Base-by-base conservation (phyloP, 345 rosid genomes). In the Reutealis trisperma region DNA sequence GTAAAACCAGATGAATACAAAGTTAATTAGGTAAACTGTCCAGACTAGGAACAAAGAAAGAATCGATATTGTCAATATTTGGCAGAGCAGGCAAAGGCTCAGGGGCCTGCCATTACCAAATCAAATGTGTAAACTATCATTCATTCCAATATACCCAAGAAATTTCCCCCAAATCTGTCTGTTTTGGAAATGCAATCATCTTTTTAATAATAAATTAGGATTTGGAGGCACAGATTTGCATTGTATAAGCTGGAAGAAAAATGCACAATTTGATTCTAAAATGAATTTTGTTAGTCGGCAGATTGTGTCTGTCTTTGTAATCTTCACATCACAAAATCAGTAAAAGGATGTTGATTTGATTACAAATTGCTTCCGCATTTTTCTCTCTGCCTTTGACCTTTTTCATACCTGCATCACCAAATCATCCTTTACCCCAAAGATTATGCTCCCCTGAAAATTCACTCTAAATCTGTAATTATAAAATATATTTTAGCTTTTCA, bases 301-400 rank as follows among this genome's bases (percentile, higher is more conserved):
- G 72, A 69, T 69, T 49, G 25, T 69, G 72, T 49, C 41, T 69
- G 34, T 69, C 14, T 64, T 27, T 5, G 6, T n/a, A 63, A 32
- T 59, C 27, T n/a, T 59, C 27, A n/a, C 24, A n/a, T 8, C 13
- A 22, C 5, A 32, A 24, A 64, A 18, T 34, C 11, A 64, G 68
- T 37, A 19, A 12, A 49, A 13, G 0, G 32, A 32, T 37, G 22
- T 9, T 47, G 51, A 47, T 47, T 47, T 37, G 6, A 30, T 25
- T 63, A 6, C 67, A 63, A 37, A 27, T 25, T 30, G 67, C 47
- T 19, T 37, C 10, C 8, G 37, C 21, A 13, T 12, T 11, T 63
- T 63, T 7, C 32, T 30, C 9, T 30, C 21, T 30, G 51, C 51
- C 11, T 12, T 47, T 47, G n/a, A n/a, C n/a, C n/a, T 47, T 47